Percentiles rank a stretch among this genome's conserved stretches.
Conservation (phyloP, 768 basidiomycete species). For the Phlegmacium glaucopus region DNA sequence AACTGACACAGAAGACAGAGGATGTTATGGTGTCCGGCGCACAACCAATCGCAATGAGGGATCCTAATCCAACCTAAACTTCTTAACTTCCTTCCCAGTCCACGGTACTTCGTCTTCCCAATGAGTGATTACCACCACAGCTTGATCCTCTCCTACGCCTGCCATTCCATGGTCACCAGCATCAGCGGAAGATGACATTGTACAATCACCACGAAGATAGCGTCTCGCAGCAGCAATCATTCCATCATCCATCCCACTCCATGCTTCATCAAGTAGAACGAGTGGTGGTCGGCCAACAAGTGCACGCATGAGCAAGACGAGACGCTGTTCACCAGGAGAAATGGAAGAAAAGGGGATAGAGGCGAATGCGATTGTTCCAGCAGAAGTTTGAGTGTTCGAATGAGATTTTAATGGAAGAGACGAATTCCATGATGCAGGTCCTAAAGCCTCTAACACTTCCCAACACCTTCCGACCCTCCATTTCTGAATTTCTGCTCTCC, state of each 20-base stretch:
- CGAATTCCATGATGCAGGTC: constrained; percentile 49
- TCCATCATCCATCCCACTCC: constrained; percentile 85
- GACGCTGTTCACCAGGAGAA: constrained; percentile 69
- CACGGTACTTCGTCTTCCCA: constrained; percentile 93
- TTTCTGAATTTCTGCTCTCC: constrained; percentile 21
- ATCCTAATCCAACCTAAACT: constrained; percentile 6
- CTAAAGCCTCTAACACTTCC: constrained; percentile 62
- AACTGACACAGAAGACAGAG: too few relatives aligned
- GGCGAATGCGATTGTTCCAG: constrained; percentile 34
- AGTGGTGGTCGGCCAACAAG: constrained; percentile 72
- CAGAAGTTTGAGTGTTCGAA: neutral
- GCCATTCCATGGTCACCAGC: constrained; percentile 20
- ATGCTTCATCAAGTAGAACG: constrained; percentile 87
- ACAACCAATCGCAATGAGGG: neutral
- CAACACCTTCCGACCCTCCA: constrained; percentile 39
- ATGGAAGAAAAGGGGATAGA: constrained; percentile 57
- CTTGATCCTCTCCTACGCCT: constrained; percentile 56
- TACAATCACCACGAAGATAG: constrained; percentile 61
- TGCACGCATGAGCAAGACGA: constrained; percentile 84
- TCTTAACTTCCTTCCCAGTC: constrained; percentile 44
- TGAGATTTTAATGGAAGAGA: too few relatives aligned
- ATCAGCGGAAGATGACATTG: too few relatives aligned
- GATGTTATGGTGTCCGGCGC: neutral
- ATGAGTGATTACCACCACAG: constrained; percentile 84
- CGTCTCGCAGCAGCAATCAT: constrained; percentile 64